phyloP scores from a whole-genome alignment of 1,284 basidiomycete genomes.

The Austropuccinia psidii region DNA sequence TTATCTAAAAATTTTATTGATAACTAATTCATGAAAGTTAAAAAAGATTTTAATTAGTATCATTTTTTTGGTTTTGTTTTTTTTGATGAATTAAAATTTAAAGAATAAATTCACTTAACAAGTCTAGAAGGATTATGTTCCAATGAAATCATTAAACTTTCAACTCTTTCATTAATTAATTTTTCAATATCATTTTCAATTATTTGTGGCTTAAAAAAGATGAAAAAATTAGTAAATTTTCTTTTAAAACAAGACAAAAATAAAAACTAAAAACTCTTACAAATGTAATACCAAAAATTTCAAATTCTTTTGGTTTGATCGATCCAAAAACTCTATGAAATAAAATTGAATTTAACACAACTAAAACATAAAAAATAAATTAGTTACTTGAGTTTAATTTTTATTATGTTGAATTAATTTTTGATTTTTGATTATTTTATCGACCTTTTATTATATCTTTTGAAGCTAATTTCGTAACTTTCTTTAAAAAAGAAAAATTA shows the following conservation, averaged over 20 bases:
- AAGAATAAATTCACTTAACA: neutral
- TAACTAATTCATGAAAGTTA: neutral
- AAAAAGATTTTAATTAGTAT: neutral
- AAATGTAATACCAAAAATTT: conserved; percentile 3
- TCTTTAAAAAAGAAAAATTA: no score
- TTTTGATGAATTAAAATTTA: neutral
- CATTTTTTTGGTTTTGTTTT: neutral
- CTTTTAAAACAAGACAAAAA: no score
- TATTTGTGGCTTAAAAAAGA: conserved; percentile 7
- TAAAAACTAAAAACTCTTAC: neutral
- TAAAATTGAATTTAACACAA: neutral
- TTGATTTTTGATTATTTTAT: no score
- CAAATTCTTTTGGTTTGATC: neutral
- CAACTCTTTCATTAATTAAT: conserved; percentile 2
- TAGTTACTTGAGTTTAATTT: no score
- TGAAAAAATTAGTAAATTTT: neutral
- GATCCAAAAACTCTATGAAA: conserved; percentile 7
- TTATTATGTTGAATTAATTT: no score
- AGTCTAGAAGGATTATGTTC: conserved; percentile 18
- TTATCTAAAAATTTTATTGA: neutral
- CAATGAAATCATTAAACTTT: neutral
- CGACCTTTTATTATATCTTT: no score
- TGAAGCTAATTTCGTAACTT: no score
- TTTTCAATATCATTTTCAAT: conserved; percentile 18
- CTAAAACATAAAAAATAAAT: neutral